phyloP scores from a whole-genome alignment of 805 yeast genomes.

The Kluyveromyces lactis region DNA sequence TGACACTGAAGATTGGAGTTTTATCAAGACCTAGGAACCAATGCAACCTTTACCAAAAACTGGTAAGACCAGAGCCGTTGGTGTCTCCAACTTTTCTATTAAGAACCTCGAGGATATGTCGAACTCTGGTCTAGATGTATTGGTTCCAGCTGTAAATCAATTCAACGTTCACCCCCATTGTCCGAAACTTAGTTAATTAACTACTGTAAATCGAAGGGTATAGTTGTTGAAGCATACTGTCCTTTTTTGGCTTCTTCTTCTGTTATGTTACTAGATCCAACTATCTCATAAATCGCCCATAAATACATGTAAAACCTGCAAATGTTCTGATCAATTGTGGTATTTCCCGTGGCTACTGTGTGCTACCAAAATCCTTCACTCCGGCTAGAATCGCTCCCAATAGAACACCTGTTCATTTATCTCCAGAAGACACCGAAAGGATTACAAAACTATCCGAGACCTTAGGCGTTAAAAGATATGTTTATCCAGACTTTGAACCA shows the following conservation, averaged over 20 bases:
- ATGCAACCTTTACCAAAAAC: conserved; percentile 50
- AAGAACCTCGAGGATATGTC: conserved; percentile 37
- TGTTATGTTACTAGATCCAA: conserved; percentile 40
- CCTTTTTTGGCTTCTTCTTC: conserved; percentile 56
- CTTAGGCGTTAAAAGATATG: conserved; percentile 26
- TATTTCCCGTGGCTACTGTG: conserved; percentile 44
- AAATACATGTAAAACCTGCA: conserved; percentile 36
- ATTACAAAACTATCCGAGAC: conserved; percentile 22
- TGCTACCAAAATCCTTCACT: conserved; percentile 43
- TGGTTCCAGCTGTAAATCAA: conserved; percentile 67
- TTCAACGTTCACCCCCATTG: conserved; percentile 79
- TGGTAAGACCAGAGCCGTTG: conserved; percentile 56
- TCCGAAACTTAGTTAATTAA: conserved; percentile 54
- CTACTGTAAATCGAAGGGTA: conserved; percentile 42
- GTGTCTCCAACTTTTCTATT: conserved; percentile 65
- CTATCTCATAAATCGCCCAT: conserved; percentile 37
- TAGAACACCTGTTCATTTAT: conserved; percentile 24
- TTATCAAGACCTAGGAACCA: conserved; percentile 50
- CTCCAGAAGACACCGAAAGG: conserved; percentile 30
- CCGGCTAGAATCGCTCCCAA: conserved; percentile 35
- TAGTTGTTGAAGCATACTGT: conserved; percentile 64
- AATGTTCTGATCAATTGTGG: conserved; percentile 53
- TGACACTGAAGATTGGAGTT: no score
- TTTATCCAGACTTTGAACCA: conserved; percentile 20
- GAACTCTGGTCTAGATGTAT: conserved; percentile 46